These are phyloP conservation scores for Ogataea zsoltii DNA, from an alignment of 805 yeast genomes.

Conservation along the genomic window DNA sequence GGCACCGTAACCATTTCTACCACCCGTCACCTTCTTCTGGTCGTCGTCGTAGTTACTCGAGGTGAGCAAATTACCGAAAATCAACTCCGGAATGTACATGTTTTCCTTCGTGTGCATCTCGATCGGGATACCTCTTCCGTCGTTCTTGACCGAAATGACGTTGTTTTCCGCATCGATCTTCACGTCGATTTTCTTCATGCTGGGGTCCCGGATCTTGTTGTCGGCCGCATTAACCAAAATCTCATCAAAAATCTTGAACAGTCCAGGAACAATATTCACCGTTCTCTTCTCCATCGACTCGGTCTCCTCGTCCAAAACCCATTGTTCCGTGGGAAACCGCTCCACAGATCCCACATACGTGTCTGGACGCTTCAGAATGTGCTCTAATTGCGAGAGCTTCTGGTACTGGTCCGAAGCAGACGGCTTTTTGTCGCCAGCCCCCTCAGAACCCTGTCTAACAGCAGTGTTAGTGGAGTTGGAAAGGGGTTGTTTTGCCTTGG, in stretches of 20 bases:
- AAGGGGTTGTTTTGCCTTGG: slow-evolving; percentile 42
- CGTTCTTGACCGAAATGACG: slow-evolving; percentile 78
- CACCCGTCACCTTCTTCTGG: slow-evolving; percentile 95
- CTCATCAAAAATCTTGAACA: slow-evolving; percentile 95
- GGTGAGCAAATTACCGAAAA: slow-evolving; percentile 91
- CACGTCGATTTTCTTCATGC: slow-evolving; percentile 87
- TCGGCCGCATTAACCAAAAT: slow-evolving; percentile 98
- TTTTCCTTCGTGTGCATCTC: slow-evolving; percentile 91
- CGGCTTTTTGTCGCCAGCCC: slow-evolving; percentile 15
- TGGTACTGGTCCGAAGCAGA: slow-evolving; percentile 78
- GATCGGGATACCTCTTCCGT: slow-evolving; percentile 93
- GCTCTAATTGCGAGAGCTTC: slow-evolving; percentile 92
- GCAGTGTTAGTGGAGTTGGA: slow-evolving; percentile 28
- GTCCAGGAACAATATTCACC: slow-evolving; percentile 90
- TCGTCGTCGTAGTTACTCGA: slow-evolving; percentile 96
- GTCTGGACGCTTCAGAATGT: slow-evolving; percentile 95
- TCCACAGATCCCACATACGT: slow-evolving; percentile 97
- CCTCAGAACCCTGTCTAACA: slow-evolving; percentile 1
- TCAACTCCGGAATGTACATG: slow-evolving; percentile 92
- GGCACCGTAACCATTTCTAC: slow-evolving; percentile 98
- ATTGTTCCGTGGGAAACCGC: slow-evolving; percentile 71
- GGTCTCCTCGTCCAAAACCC: slow-evolving; percentile 76
- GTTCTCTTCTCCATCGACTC: slow-evolving; percentile 56
- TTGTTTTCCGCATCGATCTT: slow-evolving; percentile 74
- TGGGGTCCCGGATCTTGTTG: slow-evolving; percentile 91